Base-by-base conservation (phyloP, 208 protist genomes). In the Baffinella frigidus region DNA sequence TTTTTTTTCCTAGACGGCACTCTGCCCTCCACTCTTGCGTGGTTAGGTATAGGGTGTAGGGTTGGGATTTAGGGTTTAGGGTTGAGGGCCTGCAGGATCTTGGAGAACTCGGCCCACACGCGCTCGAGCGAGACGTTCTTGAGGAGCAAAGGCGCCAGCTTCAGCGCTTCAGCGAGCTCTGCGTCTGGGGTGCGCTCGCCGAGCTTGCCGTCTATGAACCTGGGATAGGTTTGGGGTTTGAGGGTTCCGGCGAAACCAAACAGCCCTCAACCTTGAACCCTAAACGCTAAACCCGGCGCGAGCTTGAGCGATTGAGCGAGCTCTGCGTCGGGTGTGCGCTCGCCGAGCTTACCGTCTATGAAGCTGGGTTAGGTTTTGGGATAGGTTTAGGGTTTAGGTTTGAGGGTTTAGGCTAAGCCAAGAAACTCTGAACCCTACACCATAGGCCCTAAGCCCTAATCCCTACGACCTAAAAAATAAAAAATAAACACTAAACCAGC, bases 121-220 rank as follows among this genome's bases (percentile, higher is more conserved):
- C 77, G 43, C 77, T 87, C 77, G 27, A 33, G 17, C 14, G 77
- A 87, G 1, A 87, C 77, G 24, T 48, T 17, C 41, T 17, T 2
- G 14, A 61, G 77, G 35, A 50, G 5, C 0, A n/a, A 11, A 36
- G 74, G 45, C 9, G 74, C 39, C 7, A 10, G 7, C 33, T 43
- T 17, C 33, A 87, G 77, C 43, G 39, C 77, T 10, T 36, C 27
- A 17, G 48, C 30, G n/a, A 87, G 77, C 36, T 56, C 43, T 67
- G 17, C 77, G 39, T 87, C 77, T 11, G 77, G 48, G 7, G 27
- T 36, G 27, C 77, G 27, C 77, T 20, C 14, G 14, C 77, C 77
- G 14, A 10, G 0, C 44, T 87, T 45, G 3, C 77, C 44, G 39
- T 87, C 77, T 20, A 87, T 87, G 77, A 87, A 87, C 41, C 71